Evolutionary conservation across 441 rosid genomes (phyloP).

Genomic region (Gossypium trilobum): DNA sequence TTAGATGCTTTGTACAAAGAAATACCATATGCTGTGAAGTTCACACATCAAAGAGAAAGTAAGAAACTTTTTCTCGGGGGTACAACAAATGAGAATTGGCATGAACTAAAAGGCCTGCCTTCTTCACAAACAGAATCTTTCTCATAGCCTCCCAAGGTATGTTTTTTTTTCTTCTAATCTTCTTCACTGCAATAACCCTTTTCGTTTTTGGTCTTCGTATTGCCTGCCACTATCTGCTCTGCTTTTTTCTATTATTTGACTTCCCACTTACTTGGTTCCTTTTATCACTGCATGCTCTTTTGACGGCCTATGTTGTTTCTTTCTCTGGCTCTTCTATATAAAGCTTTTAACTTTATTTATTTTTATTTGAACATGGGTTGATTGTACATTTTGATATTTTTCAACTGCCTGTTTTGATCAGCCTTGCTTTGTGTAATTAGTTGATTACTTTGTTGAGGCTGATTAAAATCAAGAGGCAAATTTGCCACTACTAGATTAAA

Average conservation of each 20-base stretch:
- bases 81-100: not conserved
- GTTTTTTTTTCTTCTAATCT: conserved; percentile 10
- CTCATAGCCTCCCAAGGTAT: conserved; percentile 16
- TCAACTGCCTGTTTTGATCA: conserved; percentile 6
- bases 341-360: conserved; percentile 3
- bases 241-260: not conserved
- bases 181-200: conserved; percentile 16
- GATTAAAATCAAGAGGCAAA: conserved; percentile 10
- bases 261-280: conserved; percentile 8
- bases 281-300: not conserved
- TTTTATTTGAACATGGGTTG: conserved; percentile 12
- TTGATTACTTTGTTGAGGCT: conserved; percentile 2
- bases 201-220: conserved; percentile 1
- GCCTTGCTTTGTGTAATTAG: conserved; percentile 10
- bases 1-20: conserved; percentile 31
- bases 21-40: conserved; percentile 16
- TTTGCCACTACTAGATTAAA: conserved; percentile 1
- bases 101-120: conserved; percentile 7
- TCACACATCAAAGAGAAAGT: not conserved
- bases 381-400: conserved; percentile 14
- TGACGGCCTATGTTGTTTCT: not conserved
- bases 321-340: not conserved
- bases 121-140: conserved; percentile 22
- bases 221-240: conserved; percentile 18
- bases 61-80: not conserved